Evolutionary conservation across 805 yeast species (phyloP).

Genomic region (Schwanniomyces sp.): DNA sequence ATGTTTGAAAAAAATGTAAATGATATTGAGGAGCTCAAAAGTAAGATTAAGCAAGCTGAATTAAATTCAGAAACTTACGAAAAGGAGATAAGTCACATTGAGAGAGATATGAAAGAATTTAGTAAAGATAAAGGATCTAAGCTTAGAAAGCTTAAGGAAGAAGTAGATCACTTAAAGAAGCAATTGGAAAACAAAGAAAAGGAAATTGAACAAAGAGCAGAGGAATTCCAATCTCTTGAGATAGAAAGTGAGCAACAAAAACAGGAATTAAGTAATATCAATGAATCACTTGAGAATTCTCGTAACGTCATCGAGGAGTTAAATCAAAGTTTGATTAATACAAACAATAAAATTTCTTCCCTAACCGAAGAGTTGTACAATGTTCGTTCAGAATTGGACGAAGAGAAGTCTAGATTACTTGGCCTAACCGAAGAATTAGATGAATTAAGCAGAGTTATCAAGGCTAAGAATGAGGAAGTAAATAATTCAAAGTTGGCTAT

Average conservation of each 20-base stretch:
- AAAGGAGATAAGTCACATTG: conserved; percentile 52
- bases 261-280: conserved; percentile 50
- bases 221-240: conserved; percentile 59
- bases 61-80: conserved; percentile 28
- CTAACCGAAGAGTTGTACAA: conserved; percentile 17
- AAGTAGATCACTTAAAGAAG: conserved; percentile 39
- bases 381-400: conserved; percentile 39
- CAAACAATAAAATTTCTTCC: conserved; percentile 24
- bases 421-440: conserved; percentile 77
- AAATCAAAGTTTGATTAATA: conserved; percentile 4
- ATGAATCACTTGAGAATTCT: conserved; percentile 41
- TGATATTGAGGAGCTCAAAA: conserved; percentile 46
- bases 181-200: conserved; percentile 40
- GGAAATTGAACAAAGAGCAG: conserved; percentile 47
- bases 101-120: conserved; percentile 81
- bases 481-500: conserved; percentile 50
- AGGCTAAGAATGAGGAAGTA: conserved; percentile 41
- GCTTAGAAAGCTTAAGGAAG: conserved; percentile 60
- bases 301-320: conserved; percentile 32
- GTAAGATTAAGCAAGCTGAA: conserved; percentile 36
- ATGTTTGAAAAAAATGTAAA: conserved; percentile 45
- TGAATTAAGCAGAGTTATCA: conserved; percentile 52
- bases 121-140: conserved; percentile 77
- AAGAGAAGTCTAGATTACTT: conserved; percentile 56
- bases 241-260: conserved; percentile 69